Evolutionary conservation across 2,329 filamentous ascomycete genomes (phyloP).

Genomic region (Cadophora luteo-olivacea): DNA sequence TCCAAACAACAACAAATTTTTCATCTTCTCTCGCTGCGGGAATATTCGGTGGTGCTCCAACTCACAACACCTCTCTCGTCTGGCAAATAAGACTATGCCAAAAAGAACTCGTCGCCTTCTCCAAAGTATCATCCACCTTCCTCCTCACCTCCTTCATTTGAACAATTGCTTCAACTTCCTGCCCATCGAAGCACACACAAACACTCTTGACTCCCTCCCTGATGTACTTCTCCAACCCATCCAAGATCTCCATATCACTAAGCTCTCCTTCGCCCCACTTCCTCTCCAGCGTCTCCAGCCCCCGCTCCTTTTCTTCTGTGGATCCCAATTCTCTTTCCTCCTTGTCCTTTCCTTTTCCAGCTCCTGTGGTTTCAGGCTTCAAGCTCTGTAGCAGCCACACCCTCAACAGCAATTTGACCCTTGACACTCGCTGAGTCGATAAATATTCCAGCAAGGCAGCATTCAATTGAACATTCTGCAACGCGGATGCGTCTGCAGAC

Average conservation of each 20-base stretch:
- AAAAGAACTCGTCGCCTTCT: not conserved
- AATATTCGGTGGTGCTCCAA: no score
- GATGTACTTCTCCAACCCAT: not conserved
- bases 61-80: conserved; percentile 3
- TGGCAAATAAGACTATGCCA: not conserved
- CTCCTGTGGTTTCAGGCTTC: not conserved
- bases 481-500: not conserved
- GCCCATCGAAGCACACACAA: conserved; percentile 6
- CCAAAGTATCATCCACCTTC: not conserved
- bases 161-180: not conserved
- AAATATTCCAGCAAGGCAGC: conserved; percentile 11
- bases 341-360: not conserved
- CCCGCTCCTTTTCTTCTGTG: not conserved
- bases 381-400: not conserved
- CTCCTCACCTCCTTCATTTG: not conserved
- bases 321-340: not conserved
- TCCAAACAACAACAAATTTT: no score
- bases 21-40: no score
- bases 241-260: not conserved
- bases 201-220: not conserved
- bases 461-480: conserved; percentile 2
- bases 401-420: not conserved
- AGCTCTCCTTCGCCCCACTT: no score
- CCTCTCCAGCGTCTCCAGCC: no score
- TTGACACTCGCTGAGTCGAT: not conserved